Percentiles rank a stretch among this genome's conserved stretches.
These are phyloP conservation scores for Eugenia klotzschiana DNA, from an alignment of 441 rosid genomes.

Conservation along the genomic window DNA sequence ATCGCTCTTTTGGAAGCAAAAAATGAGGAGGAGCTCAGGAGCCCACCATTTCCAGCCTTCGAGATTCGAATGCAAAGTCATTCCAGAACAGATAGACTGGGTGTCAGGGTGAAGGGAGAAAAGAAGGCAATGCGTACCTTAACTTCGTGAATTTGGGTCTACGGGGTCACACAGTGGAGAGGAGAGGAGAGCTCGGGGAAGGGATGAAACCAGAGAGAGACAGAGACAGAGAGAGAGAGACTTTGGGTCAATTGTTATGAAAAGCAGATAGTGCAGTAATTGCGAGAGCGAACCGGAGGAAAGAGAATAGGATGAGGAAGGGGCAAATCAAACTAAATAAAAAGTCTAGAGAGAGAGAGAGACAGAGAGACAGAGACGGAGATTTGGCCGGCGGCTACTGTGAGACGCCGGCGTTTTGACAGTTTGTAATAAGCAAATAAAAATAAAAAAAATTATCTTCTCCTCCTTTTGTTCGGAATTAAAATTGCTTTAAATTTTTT, in stretches of 20 bases:
- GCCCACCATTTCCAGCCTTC: neutral
- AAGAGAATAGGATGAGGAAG: neutral
- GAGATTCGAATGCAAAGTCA: neutral
- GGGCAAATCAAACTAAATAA: neutral
- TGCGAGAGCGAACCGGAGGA: neutral
- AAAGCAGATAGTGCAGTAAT: neutral
- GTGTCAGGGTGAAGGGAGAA: neutral
- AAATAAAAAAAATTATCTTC: too few relatives aligned
- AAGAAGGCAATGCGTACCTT: neutral
- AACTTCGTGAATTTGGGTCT: neutral
- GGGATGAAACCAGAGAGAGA: neutral
- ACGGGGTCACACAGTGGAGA: neutral
- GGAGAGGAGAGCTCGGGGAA: neutral
- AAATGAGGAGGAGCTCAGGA: neutral
- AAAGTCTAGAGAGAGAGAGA: neutral
- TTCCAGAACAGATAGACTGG: neutral
- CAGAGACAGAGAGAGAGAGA: neutral
- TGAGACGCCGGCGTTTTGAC: neutral
- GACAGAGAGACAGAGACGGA: too few relatives aligned
- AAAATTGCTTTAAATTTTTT: neutral
- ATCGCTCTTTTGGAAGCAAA: neutral
- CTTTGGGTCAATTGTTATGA: neutral
- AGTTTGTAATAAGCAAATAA: neutral
- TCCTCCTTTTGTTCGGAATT: neutral
- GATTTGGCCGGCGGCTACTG: neutral